Base-by-base conservation (phyloP, 129 eudicot species). In the Rutidosis leptorrhynchoides region DNA sequence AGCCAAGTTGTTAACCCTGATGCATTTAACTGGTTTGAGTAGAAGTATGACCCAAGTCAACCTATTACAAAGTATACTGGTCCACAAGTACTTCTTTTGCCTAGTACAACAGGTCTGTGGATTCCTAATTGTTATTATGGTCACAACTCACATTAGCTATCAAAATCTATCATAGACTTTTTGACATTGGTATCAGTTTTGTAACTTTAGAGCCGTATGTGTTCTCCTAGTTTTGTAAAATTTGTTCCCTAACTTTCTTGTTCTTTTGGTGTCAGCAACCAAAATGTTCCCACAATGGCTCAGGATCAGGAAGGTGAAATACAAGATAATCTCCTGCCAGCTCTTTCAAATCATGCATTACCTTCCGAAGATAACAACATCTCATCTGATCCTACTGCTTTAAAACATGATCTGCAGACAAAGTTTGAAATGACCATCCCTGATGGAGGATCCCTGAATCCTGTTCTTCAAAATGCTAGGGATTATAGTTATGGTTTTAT, bases 401-500 rank as follows among this genome's bases (percentile, higher is more conserved):
- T 20, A 52, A 77, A 69, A 27, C 65, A 53, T 23, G 90, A 84
- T 53, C 83, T 48, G 54, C 21, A 79, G 68, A 16, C 79, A 72
- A 80, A 82, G 68, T 69, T 72, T 73, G 90, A 87, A 64, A 46
- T n/a, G 6, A 23, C 23, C 22, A 75, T 66, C 24, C 57, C 79
- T 20, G 42, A 48, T 19, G 84, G 61, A 37, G 82, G 80, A 35
- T 77, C 77, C 58, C 90, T 69, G 59, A 64, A 65, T 54, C 77
- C 84, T 23, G 59, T 74, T 69, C 62, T 84, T 62, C 88, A 76
- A 45, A 48, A 81, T 62, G 17, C 78, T 16, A 73, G 84, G 49
- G 84, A 77, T 68, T 84, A 81, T 66, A 53, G 68, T 35, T 82
- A 69, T 69, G 79, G 84, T 53, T 73, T 59, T 81, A 51, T 78